Evolutionary conservation across 1,284 basidiomycete genomes (phyloP).

Genomic region (Moesziomyces sp.): DNA sequence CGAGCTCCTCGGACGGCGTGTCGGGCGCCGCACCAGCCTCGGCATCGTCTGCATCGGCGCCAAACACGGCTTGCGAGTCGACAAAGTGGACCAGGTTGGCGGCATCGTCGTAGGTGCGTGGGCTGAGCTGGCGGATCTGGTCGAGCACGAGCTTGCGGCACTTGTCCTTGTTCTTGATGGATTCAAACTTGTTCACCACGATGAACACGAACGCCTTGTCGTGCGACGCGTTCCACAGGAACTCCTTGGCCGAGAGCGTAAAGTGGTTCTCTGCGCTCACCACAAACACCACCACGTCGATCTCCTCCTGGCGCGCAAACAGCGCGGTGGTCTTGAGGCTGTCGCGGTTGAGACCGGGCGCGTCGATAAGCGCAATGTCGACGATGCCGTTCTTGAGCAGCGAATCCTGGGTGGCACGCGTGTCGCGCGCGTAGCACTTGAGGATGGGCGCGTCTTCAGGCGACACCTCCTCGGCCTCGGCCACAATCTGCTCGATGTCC

Average conservation of each 20-base stretch:
- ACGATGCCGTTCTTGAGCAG: slow-evolving; percentile 87
- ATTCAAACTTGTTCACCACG: slow-evolving; percentile 98
- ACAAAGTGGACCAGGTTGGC: slow-evolving; percentile 98
- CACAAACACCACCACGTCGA: slow-evolving; percentile 98
- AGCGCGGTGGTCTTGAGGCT: slow-evolving; percentile 94
- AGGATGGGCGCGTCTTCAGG: slow-evolving; percentile 60
- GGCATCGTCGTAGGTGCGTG: slow-evolving; percentile 88
- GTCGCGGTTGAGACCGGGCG: slow-evolving; percentile 96
- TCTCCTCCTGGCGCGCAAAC: slow-evolving; percentile 96
- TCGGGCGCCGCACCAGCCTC: slow-evolving; percentile 31
- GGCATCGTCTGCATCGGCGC: slow-evolving; percentile 32
- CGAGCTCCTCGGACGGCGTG: slow-evolving; percentile 46
- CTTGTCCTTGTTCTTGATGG: slow-evolving; percentile 94
- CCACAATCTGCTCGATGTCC: slow-evolving; percentile 82
- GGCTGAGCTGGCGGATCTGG: slow-evolving; percentile 92
- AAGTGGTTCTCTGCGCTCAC: slow-evolving; percentile 99
- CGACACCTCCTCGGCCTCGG: slow-evolving; percentile 78
- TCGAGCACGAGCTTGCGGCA: slow-evolving; percentile 90
- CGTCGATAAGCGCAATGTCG: slow-evolving; percentile 98
- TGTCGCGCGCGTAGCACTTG: slow-evolving; percentile 69
- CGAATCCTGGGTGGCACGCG: slow-evolving; percentile 51
- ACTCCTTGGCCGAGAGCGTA: slow-evolving; percentile 93
- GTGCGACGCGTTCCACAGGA: slow-evolving; percentile 89
- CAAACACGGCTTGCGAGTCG: slow-evolving; percentile 75
- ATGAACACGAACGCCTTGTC: slow-evolving; percentile 99